Evolutionary conservation across 2,329 filamentous ascomycete genomes (phyloP), one percentile per base, ranked within the genome.

Genomic region (Aureobasidium sp.): DNA sequence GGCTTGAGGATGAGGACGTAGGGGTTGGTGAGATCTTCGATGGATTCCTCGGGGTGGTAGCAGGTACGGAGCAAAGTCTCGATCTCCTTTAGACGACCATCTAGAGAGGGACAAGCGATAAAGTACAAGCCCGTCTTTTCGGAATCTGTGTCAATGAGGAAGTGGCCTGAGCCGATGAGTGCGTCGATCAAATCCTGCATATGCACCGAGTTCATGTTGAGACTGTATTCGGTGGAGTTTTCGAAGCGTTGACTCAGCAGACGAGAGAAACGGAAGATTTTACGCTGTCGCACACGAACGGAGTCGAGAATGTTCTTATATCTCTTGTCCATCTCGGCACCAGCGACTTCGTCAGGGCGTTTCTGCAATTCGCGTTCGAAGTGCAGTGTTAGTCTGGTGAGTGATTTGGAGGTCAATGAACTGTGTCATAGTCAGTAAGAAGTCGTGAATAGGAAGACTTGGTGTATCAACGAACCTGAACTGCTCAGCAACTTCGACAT

Each of bases 281-380:
- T 97, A 74, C 94, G 85, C 75, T 99, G 94, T 27, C 94, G 86
- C 62, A 97, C 92, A 69, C 94, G 91, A 27, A 97, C 95, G 0
- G 94, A 97, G 73, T 99, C 94, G 2, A 99, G 79, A 65, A 92
- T 91, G 64, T 91, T 88, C 76, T 97, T 97, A 79, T 97, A 99
- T 49, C 94, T 86, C 77, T 96, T 97, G 74, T 94, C 95, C 88
- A 97, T 96, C 65, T 97, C 93, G 8, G 85, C 78, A 0, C 77
- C 77, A 36, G 87, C 85, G 61, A 87, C 88, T 75, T 97, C 92
- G 67, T 91, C 91, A 1, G 90, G 87, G 67, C 90, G 88, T 61
- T 88, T 84, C 66, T 93, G 88, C 55, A 97, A 80, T 73, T 99
- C 94, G 68, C 87, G 87, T 73, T 97, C 94, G 68, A 97, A 99